Conservation (phyloP, 2,329 filamentous ascomycete genomes). For the Triangularia setosa region DNA sequence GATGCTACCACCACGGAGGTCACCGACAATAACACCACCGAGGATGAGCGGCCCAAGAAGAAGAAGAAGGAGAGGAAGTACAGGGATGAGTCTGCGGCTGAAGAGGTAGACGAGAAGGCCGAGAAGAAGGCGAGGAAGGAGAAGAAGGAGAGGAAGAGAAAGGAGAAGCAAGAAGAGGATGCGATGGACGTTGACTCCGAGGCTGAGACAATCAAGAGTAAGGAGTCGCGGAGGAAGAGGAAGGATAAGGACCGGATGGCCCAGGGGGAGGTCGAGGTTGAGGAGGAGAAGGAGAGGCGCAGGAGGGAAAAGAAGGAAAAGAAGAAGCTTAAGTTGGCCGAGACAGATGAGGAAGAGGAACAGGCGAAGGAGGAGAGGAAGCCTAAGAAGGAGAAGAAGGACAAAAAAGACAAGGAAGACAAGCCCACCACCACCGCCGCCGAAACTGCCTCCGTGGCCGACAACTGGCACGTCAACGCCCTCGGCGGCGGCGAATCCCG, state of each 20-base stretch:
- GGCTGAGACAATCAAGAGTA: conserved; percentile 7
- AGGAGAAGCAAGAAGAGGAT: conserved; percentile 2
- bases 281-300: conserved; percentile 16
- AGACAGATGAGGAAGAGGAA: conserved; percentile 7
- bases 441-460: conserved; percentile 22
- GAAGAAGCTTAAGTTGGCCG: not conserved
- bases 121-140: conserved; percentile 4
- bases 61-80: conserved; percentile 16
- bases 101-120: not conserved
- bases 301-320: conserved; percentile 10
- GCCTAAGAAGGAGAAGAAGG: conserved; percentile 6
- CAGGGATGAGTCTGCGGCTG: conserved; percentile 30
- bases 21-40: not conserved
- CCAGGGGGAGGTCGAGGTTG: conserved; percentile 20
- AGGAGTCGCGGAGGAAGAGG: conserved; percentile 12
- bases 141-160: not conserved
- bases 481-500: conserved; percentile 49
- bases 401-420: not conserved
- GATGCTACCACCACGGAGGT: conserved; percentile 11
- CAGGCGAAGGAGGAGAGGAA: conserved; percentile 7
- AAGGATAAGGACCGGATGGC: conserved; percentile 4
- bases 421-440: not conserved
- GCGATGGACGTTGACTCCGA: not conserved
- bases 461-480: conserved; percentile 48
- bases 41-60: conserved; percentile 17